These are phyloP conservation scores for Melaleuca alternifolia DNA, from an alignment of 345 rosid species.

Conservation along the genomic window DNA sequence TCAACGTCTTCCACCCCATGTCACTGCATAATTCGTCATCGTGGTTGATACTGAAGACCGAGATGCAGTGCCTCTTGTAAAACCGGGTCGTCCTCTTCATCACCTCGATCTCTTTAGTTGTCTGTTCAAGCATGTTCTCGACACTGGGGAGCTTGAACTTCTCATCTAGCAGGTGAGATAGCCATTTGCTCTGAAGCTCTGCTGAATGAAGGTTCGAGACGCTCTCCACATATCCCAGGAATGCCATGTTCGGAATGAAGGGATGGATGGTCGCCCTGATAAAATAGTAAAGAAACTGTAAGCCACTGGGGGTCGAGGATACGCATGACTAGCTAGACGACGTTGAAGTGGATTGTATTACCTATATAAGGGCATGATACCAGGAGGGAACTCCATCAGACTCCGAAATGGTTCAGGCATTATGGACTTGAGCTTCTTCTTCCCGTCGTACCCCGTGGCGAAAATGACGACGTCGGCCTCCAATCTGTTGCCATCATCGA, in stretches of 20 bases:
- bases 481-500: conserved; percentile 24
- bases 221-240: conserved; percentile 51
- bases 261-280: conserved; percentile 47
- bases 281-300: not conserved
- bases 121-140: conserved; percentile 26
- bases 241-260: conserved; percentile 50
- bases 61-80: conserved; percentile 36
- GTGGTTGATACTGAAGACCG: conserved; percentile 35
- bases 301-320: not conserved
- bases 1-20: conserved; percentile 39
- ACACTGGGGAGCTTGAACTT: conserved; percentile 26
- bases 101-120: conserved; percentile 19
- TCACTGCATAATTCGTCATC: conserved; percentile 39
- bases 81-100: conserved; percentile 36
- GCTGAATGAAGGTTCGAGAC: conserved; percentile 35
- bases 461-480: conserved; percentile 49
- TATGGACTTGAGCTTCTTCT: conserved; percentile 32
- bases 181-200: conserved; percentile 46
- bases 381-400: conserved; percentile 12
- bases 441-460: conserved; percentile 44
- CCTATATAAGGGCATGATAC: conserved; percentile 54
- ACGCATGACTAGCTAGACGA: not conserved
- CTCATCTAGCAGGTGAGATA: conserved; percentile 26
- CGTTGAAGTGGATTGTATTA: not conserved
- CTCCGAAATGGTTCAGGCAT: conserved; percentile 30